Conservation (phyloP, 2,329 filamentous ascomycete genomes). For the Ceratocystis papillata region DNA sequence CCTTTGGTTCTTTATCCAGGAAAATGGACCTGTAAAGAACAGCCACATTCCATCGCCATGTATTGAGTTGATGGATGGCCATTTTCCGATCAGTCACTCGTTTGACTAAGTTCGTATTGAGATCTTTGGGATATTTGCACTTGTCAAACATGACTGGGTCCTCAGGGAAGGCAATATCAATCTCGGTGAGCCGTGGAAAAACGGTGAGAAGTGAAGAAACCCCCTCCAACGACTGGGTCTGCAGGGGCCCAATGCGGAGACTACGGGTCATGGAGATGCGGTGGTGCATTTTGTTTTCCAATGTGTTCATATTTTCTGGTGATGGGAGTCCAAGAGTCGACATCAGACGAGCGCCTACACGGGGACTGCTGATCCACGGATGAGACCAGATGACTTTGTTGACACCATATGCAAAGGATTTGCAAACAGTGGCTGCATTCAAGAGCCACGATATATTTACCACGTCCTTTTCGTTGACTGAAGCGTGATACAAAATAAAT, state of each 20-base stretch:
- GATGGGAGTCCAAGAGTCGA: neutral
- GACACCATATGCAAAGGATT: conserved; percentile 6
- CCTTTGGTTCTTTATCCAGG: neutral
- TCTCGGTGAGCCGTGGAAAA: conserved; percentile 5
- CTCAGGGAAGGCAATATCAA: neutral
- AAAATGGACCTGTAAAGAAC: neutral
- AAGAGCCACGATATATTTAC: conserved; percentile 12
- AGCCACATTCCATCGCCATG: neutral
- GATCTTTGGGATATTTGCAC: neutral
- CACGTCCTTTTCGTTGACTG: conserved; percentile 9
- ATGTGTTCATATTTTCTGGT: neutral
- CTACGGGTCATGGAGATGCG: neutral
- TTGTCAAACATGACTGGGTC: neutral
- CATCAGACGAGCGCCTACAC: neutral
- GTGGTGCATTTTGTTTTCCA: neutral
- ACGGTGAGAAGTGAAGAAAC: neutral
- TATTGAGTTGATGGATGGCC: neutral
- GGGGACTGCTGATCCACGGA: neutral
- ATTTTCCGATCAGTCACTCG: neutral
- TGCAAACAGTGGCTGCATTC: neutral
- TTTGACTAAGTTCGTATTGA: neutral
- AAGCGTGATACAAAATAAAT: conserved; percentile 12
- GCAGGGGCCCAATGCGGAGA: neutral
- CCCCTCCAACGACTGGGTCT: neutral
- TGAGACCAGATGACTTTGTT: conserved; percentile 8